Conservation (phyloP, 116 monocot species). For the Trichopus zeylanicus region DNA sequence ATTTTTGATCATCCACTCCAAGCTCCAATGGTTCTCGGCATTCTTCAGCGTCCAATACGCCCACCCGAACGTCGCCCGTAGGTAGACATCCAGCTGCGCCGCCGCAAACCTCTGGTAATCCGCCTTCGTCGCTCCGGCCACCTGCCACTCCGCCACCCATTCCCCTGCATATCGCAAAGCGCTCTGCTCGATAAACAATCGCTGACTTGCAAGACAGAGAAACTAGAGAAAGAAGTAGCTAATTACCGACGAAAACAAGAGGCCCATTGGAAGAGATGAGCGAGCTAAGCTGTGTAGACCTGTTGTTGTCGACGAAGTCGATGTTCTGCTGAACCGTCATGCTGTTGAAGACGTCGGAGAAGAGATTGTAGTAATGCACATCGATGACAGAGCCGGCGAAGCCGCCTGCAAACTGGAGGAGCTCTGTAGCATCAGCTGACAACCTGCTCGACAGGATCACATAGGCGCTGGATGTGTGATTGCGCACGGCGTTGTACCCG, state of each 20-base stretch:
- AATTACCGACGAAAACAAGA: conserved; percentile 49
- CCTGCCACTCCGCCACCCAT: conserved; percentile 1
- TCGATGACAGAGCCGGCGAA: conserved; percentile 49
- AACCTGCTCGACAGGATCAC: conserved; percentile 70
- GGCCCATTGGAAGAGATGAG: conserved; percentile 42
- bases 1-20: conserved; percentile 31
- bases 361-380: conserved; percentile 82
- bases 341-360: conserved; percentile 17
- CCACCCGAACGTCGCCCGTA: conserved; percentile 61
- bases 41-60: conserved; percentile 51
- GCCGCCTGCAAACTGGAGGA: conserved; percentile 53
- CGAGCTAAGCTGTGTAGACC: conserved; percentile 20
- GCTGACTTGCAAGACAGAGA: too few species aligned
- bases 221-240: too few species aligned
- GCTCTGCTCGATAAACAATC: too few species aligned
- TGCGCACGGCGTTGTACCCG: conserved; percentile 54
- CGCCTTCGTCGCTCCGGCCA: conserved; percentile 7
- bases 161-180: background rate
- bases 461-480: conserved; percentile 36
- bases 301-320: conserved; percentile 38
- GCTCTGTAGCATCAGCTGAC: conserved; percentile 23
- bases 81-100: conserved; percentile 46
- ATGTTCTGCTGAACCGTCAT: conserved; percentile 55
- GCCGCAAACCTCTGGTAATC: conserved; percentile 48
- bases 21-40: conserved; percentile 39